Evolutionary conservation across 148 eudicot species (phyloP), one percentile per base, ranked within the genome.

Genomic region (Arbutus unedo): DNA sequence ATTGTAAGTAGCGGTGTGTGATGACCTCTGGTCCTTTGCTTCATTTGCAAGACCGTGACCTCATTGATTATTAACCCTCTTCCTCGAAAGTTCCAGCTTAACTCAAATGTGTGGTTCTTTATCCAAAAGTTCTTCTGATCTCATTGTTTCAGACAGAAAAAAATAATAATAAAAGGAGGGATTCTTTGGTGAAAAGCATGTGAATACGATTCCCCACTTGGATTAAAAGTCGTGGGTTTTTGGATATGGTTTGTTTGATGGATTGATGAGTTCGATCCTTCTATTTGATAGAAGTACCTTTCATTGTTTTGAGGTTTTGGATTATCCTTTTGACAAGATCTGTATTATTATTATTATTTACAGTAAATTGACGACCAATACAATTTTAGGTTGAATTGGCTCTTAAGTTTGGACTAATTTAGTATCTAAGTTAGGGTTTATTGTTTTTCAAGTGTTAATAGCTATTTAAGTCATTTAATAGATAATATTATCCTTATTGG

Each of bases 191-290:
- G 43, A 7, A 64, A 79, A 79, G 45, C 60, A 47, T 66, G 82
- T 64, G 82, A 80, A 80, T 80, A 16, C 59, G 60, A 80, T 66
- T 80, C 79, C 47, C 74, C 48, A 51, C 15, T 15, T 13, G 50
- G 5, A n/a, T 21, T 4, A 14, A 31, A 56, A 23, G 23, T 25
- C 11, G 15, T 66, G 71, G 16, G 11, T 13, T 66, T 66, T 51
- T 47, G 54, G 70, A 48, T 23, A 8, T 1, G 31, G 25, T n/a
- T 60, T 60, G 66, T 57, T 31, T 57, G 56, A 59, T 62, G 38
- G 31, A 62, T 47, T 18, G 10, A 73, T 45, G 47, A 14, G 60
- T 68, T 10, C 10, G 16, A 31, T 31, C 38, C 38, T 48, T 70
- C 41, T 70, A 6, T 41, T 19, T 16, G 74, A 70, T 48, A 70